Conservation (phyloP, 2,329 filamentous ascomycete species). For the Diaporthe sp. region DNA sequence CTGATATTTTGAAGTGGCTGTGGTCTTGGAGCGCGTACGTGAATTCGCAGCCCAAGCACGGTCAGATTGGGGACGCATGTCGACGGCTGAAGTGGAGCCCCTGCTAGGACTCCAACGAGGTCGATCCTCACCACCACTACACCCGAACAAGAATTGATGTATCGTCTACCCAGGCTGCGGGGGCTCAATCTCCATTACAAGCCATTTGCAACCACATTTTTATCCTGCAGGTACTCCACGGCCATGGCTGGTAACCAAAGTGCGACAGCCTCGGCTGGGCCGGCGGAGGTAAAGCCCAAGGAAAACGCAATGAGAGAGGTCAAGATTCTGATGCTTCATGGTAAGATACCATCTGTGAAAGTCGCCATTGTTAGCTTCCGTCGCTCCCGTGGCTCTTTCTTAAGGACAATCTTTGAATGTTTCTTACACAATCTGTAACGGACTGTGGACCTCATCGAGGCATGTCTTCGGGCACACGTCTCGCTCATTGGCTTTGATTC, state of each 20-base stretch:
- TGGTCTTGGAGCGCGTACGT: background rate
- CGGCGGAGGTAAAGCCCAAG: slow-evolving; percentile 45
- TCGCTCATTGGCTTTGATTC: slow-evolving; percentile 7
- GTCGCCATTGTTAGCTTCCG: background rate
- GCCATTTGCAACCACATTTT: background rate
- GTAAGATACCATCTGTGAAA: slow-evolving; percentile 52
- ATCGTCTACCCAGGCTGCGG: background rate
- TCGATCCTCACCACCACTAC: background rate
- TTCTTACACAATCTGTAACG: background rate
- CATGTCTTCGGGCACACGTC: background rate
- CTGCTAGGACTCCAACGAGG: background rate
- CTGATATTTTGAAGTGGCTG: background rate
- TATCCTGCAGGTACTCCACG: slow-evolving; percentile 13
- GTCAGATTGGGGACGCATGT: slow-evolving; percentile 12
- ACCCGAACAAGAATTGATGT: slow-evolving; percentile 19
- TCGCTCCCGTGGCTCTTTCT: background rate
- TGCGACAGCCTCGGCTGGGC: background rate
- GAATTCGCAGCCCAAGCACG: background rate
- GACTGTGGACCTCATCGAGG: background rate
- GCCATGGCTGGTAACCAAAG: slow-evolving; percentile 28
- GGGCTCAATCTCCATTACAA: background rate
- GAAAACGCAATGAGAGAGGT: slow-evolving; percentile 62
- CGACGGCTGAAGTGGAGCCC: slow-evolving; percentile 18
- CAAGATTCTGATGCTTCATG: slow-evolving; percentile 85
- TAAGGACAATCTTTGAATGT: background rate